A percentile compares a stretch with the other conserved stretches of the same genome.
Evolutionary conservation across 768 basidiomycete genomes (phyloP).

Genomic region (Phylloporus sp.): DNA sequence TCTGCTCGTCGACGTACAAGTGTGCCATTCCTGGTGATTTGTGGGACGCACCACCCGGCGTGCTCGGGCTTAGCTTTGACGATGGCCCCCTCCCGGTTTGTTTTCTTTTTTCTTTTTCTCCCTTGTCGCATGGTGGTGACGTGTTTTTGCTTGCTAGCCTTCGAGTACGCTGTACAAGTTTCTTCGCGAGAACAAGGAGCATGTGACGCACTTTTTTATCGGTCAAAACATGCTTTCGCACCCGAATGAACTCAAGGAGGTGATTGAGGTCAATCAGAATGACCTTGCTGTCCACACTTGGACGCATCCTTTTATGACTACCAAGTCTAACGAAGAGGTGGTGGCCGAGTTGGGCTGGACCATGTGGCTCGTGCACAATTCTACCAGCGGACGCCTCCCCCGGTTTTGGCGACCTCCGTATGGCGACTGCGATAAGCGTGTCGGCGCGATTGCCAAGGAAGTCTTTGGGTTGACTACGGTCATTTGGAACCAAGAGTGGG

Average conservation of each 20-base stretch:
- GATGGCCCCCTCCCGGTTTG: conserved; percentile 66
- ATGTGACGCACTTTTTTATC: conserved; percentile 89
- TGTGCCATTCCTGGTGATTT: conserved; percentile 61
- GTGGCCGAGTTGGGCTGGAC: conserved; percentile 78
- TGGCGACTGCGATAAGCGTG: conserved; percentile 80
- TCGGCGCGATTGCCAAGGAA: conserved; percentile 79
- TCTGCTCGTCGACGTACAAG: conserved; percentile 78
- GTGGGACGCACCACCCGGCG: conserved; percentile 73
- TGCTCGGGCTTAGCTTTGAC: conserved; percentile 68
- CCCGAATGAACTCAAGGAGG: conserved; percentile 50
- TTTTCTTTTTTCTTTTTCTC: conserved; percentile 1
- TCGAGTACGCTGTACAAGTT: conserved; percentile 58
- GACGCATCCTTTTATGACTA: conserved; percentile 81
- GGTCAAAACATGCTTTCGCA: conserved; percentile 68
- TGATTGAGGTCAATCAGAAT: conserved; percentile 38
- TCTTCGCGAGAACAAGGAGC: conserved; percentile 57
- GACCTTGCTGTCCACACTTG: conserved; percentile 49
- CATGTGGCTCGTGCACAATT: conserved; percentile 72
- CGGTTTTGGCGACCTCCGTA: conserved; percentile 87
- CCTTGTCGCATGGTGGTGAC: conserved; percentile 2
- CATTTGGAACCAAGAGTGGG: conserved; percentile 88
- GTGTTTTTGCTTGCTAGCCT: conserved; percentile 24
- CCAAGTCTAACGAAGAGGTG: conserved; percentile 62
- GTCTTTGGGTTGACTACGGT: conserved; percentile 85
- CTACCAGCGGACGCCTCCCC: conserved; percentile 72